Conservation (phyloP, 345 rosid genomes). For the Raphanus sativus region DNA sequence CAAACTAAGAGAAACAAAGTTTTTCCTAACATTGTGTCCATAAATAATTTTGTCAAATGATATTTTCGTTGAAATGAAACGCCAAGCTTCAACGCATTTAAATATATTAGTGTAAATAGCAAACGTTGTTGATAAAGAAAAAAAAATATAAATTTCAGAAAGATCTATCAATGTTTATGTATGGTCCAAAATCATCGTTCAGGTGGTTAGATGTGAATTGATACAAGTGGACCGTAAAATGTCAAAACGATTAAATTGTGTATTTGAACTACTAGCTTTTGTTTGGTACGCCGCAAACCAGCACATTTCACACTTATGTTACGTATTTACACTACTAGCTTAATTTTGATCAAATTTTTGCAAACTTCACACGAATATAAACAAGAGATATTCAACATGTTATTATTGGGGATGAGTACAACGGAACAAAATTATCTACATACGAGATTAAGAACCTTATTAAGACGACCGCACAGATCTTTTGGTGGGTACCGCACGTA, state of each 20-base stretch:
- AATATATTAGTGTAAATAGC: not conserved
- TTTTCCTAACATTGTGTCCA: constrained; percentile 8
- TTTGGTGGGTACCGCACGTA: constrained; percentile 23
- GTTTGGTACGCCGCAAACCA: not conserved
- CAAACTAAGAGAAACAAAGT: constrained; percentile 12
- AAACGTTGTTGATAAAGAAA: not conserved
- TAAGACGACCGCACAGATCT: not conserved
- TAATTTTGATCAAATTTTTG: not conserved
- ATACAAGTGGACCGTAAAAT: not conserved
- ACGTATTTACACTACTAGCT: not conserved
- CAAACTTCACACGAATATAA: not conserved
- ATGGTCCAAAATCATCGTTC: not conserved
- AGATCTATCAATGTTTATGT: not conserved
- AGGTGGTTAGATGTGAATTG: not conserved
- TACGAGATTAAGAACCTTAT: not conserved
- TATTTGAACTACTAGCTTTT: not conserved
- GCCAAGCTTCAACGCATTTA: not conserved
- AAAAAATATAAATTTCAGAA: not conserved
- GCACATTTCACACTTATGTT: not conserved
- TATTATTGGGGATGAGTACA: not conserved
- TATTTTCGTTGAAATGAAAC: not conserved
- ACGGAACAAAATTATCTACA: not conserved
- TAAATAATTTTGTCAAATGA: not conserved
- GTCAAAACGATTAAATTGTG: not conserved
- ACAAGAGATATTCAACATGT: not conserved